Evolutionary conservation across 1,139 yeast species (phyloP).

Genomic region (Nematodospora anomalae): DNA sequence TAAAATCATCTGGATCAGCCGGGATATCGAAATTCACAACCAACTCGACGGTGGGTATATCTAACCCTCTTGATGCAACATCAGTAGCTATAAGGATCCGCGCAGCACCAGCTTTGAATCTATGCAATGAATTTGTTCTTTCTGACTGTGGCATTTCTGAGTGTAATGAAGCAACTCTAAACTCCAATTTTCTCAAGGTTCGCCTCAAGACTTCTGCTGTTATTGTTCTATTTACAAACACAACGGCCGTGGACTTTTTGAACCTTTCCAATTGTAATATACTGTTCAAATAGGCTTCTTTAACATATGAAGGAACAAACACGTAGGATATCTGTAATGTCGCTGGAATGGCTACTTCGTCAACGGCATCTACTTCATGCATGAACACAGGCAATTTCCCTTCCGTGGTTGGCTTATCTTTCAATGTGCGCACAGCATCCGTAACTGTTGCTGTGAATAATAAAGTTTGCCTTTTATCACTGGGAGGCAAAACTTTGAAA

Average conservation of each 20-base stretch:
- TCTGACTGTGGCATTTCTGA: slow-evolving; percentile 94
- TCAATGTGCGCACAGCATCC: slow-evolving; percentile 81
- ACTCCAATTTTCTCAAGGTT: slow-evolving; percentile 67
- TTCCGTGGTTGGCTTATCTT: slow-evolving; percentile 61
- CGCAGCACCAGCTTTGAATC: slow-evolving; percentile 94
- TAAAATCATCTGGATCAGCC: slow-evolving; percentile 93
- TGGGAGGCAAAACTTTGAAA: slow-evolving; percentile 66
- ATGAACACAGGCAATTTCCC: slow-evolving; percentile 70
- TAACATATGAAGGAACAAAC: slow-evolving; percentile 77
- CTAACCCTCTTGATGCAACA: slow-evolving; percentile 96
- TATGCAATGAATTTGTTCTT: slow-evolving; percentile 83
- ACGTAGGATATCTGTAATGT: slow-evolving; percentile 59
- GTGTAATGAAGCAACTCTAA: slow-evolving; percentile 85
- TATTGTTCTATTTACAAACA: slow-evolving; percentile 86
- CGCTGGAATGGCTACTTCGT: slow-evolving; percentile 74
- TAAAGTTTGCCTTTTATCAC: slow-evolving; percentile 77
- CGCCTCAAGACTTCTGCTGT: slow-evolving; percentile 88
- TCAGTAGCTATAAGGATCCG: slow-evolving; percentile 91
- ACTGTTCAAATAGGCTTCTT: slow-evolving; percentile 82
- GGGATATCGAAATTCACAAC: slow-evolving; percentile 93
- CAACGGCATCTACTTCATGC: slow-evolving; percentile 78
- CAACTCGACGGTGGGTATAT: slow-evolving; percentile 87
- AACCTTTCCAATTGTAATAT: slow-evolving; percentile 64
- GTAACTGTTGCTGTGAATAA: slow-evolving; percentile 96
- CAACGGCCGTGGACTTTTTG: slow-evolving; percentile 67